Evolutionary conservation across 768 basidiomycete genomes (phyloP).

Genomic region (Psilocybe cubensis): DNA sequence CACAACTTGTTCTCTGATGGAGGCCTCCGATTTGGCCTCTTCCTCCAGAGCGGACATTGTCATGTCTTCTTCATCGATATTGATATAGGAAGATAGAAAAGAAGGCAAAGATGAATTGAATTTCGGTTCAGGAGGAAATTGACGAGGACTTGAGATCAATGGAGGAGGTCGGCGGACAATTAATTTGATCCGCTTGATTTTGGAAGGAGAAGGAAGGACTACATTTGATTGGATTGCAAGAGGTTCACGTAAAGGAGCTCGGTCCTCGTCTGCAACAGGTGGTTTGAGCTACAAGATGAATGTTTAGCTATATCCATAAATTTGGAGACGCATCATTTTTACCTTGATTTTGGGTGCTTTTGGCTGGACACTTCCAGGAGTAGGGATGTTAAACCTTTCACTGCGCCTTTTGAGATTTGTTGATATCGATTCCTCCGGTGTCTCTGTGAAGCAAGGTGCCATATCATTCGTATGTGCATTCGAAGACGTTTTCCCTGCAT

Average conservation of each 20-base stretch:
- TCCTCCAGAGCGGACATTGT: constrained; percentile 40
- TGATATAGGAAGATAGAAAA: constrained; percentile 67
- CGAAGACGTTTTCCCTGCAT: background rate
- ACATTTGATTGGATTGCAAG: background rate
- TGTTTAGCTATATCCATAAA: background rate
- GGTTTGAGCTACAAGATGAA: constrained; percentile 3
- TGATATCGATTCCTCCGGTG: constrained; percentile 18
- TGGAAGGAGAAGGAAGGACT: constrained; percentile 1
- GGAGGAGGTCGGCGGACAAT: constrained; percentile 70
- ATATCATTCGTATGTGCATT: background rate
- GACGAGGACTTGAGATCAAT: constrained; percentile 64
- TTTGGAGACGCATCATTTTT: background rate
- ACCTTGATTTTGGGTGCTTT: constrained; percentile 15
- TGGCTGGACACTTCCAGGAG: background rate
- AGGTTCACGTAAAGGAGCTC: background rate
- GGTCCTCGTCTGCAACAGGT: constrained; percentile 1
- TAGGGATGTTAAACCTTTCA: constrained; percentile 9
- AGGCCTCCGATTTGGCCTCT: constrained; percentile 33
- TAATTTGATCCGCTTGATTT: constrained; percentile 66
- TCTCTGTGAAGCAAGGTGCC: background rate
- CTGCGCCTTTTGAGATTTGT: constrained; percentile 8
- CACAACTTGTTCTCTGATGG: constrained; percentile 36
- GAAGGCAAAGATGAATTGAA: constrained; percentile 56
- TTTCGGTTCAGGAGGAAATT: constrained; percentile 58
- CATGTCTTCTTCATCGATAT: constrained; percentile 40